Conservation (phyloP, 805 yeast species). For the Kluyveromyces starmeri region DNA sequence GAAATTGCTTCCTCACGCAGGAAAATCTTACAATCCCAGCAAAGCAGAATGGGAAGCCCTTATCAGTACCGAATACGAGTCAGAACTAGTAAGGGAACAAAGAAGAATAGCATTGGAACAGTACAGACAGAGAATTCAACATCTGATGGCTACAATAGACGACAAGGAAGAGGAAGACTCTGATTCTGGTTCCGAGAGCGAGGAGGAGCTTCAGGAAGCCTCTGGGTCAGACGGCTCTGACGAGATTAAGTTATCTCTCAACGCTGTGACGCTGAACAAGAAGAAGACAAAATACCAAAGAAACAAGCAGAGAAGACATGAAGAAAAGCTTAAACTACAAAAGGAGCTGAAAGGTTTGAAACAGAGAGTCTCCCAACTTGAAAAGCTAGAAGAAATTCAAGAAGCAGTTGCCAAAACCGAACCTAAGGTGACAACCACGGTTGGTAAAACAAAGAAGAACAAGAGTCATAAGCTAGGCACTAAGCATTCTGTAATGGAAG, state of each 20-base stretch:
- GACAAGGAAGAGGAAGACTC: slow-evolving; percentile 45
- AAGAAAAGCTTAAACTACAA: slow-evolving; percentile 49
- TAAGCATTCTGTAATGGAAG: slow-evolving; percentile 38
- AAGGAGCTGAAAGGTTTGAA: slow-evolving; percentile 50
- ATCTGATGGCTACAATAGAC: slow-evolving; percentile 53
- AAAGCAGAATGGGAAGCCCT: slow-evolving; percentile 72
- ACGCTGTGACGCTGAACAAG: slow-evolving; percentile 57
- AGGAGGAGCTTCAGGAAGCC: slow-evolving; percentile 19
- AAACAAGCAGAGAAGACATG: slow-evolving; percentile 57
- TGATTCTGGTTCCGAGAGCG: slow-evolving; percentile 27
- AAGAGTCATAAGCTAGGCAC: slow-evolving; percentile 36
- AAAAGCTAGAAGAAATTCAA: slow-evolving; percentile 34
- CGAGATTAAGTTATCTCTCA: slow-evolving; percentile 48
- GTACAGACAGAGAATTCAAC: slow-evolving; percentile 53
- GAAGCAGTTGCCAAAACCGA: slow-evolving; percentile 18
- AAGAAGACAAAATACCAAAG: slow-evolving; percentile 73
- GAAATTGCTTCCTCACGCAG: slow-evolving; percentile 60
- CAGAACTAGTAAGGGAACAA: slow-evolving; percentile 60
- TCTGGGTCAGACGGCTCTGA: slow-evolving; percentile 34
- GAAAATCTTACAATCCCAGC: slow-evolving; percentile 86
- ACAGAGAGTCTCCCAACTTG: slow-evolving; percentile 49
- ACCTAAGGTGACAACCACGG: slow-evolving; percentile 14
- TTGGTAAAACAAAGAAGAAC: slow-evolving; percentile 22
- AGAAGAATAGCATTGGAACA: slow-evolving; percentile 52
- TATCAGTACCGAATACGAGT: slow-evolving; percentile 54